These are phyloP conservation scores for Cucurbita ficifolia DNA, from an alignment of 306 rosid genomes.

Conservation along the genomic window DNA sequence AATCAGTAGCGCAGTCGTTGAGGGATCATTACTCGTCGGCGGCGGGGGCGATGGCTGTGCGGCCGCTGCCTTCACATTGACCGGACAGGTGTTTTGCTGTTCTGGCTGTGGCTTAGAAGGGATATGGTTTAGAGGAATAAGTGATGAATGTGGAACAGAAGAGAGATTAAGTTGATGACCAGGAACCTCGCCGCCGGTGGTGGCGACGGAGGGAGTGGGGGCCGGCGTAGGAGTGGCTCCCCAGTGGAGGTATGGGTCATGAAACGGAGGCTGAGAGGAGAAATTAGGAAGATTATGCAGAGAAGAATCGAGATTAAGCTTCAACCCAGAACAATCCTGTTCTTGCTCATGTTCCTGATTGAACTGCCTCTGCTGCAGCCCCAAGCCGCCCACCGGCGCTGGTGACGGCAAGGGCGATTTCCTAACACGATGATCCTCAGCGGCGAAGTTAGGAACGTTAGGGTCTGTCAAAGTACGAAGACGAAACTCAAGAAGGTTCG, in stretches of 20 bases:
- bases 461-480: slow-evolving; percentile 44
- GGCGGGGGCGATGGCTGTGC: not conserved
- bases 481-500: slow-evolving; percentile 72
- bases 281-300: not conserved
- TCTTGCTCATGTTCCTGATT: not conserved
- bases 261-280: slow-evolving; percentile 5
- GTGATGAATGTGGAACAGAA: not conserved
- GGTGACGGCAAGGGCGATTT: not conserved
- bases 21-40: not conserved
- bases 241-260: slow-evolving; percentile 38
- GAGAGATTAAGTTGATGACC: slow-evolving; percentile 6
- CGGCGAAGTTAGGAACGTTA: not conserved
- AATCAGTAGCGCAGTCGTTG: slow-evolving; percentile 9
- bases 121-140: slow-evolving; percentile 9
- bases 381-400: not conserved
- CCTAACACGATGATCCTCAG: not conserved
- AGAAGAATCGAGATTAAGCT: slow-evolving; percentile 17
- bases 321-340: slow-evolving; percentile 4
- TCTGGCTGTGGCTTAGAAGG: slow-evolving; percentile 9
- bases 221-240: slow-evolving; percentile 11
- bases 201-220: slow-evolving; percentile 2
- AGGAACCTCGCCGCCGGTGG: not conserved
- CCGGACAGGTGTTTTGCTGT: slow-evolving; percentile 17
- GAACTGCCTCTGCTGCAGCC: slow-evolving; percentile 10
- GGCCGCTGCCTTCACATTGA: not conserved